Conservation (phyloP, 352 stramenopile species). For the Hyaloperonospora brassicae region DNA sequence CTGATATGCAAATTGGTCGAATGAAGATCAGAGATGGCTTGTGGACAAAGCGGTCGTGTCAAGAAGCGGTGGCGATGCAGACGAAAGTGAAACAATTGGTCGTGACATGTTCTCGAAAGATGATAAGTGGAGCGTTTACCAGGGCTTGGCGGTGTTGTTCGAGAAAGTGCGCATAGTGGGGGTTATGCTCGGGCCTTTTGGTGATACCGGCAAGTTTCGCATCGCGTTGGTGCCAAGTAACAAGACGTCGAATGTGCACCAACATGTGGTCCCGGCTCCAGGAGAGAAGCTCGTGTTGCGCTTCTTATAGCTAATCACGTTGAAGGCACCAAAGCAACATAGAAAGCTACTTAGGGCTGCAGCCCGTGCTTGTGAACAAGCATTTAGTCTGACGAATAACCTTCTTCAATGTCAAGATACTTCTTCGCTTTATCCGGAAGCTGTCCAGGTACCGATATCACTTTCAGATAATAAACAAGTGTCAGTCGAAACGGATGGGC, state of each 20-base stretch:
- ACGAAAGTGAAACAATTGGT: conserved; percentile 36
- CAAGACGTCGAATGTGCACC: background rate
- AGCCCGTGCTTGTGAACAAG: conserved; percentile 1
- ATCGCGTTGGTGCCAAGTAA: conserved; percentile 23
- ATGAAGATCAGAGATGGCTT: conserved; percentile 54
- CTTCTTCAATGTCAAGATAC: conserved; percentile 39
- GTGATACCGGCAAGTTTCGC: conserved; percentile 74
- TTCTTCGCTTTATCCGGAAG: conserved; percentile 39
- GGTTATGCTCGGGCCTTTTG: conserved; percentile 61
- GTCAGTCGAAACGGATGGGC: background rate
- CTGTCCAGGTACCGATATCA: conserved; percentile 8
- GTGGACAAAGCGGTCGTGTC: conserved; percentile 45
- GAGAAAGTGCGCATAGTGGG: conserved; percentile 30
- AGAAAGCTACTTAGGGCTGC: conserved; percentile 1
- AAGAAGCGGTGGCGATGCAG: conserved; percentile 4
- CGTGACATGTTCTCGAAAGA: conserved; percentile 76
- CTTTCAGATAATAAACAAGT: background rate
- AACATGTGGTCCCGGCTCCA: conserved; percentile 8
- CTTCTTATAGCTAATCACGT: conserved; percentile 43
- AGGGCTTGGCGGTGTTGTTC: conserved; percentile 42
- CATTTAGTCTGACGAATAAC: conserved; percentile 4
- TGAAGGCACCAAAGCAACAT: conserved; percentile 35
- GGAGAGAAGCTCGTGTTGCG: conserved; percentile 51
- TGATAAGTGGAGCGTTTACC: conserved; percentile 62
- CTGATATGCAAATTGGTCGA: no score